phyloP scores from a whole-genome alignment of 495 filamentous ascomycete species.

The Stereocaulon alpinum region DNA sequence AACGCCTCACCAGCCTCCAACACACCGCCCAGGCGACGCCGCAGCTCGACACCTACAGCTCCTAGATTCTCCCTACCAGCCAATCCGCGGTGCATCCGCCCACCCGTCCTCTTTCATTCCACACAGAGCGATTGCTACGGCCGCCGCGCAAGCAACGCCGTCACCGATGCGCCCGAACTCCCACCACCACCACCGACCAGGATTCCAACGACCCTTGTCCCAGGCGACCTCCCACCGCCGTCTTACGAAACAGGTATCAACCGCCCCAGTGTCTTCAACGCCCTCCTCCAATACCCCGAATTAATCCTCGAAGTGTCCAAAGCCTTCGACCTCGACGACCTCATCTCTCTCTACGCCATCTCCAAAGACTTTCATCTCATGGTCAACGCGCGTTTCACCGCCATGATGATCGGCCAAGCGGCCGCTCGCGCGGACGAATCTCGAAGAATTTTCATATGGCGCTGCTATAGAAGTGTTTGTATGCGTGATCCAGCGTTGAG shows the following conservation, averaged over 20 bases:
- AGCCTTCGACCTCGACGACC: constrained; percentile 37
- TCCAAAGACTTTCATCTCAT: constrained; percentile 45
- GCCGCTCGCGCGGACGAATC: constrained; percentile 35
- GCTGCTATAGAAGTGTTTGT: constrained; percentile 41
- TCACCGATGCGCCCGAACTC: not conserved
- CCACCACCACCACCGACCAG: not conserved
- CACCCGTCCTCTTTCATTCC: constrained; percentile 2
- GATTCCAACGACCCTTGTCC: no score
- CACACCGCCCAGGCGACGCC: not conserved
- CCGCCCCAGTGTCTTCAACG: constrained; percentile 41
- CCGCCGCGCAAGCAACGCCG: not conserved
- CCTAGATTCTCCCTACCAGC: not conserved
- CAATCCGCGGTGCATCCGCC: not conserved
- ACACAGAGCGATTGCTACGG: not conserved
- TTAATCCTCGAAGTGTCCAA: constrained; percentile 40
- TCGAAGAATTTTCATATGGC: constrained; percentile 39
- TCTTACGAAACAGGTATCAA: not conserved
- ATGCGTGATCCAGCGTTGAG: constrained; percentile 36
- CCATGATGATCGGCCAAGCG: constrained; percentile 34
- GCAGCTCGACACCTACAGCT: not conserved
- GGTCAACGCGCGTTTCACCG: constrained; percentile 34
- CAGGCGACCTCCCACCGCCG: not conserved
- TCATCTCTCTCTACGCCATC: constrained; percentile 48
- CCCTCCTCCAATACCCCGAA: constrained; percentile 37
- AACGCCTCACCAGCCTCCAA: not conserved